Percentiles rank a stretch among this genome's conserved stretches.
phyloP scores from a whole-genome alignment of 2,329 filamentous ascomycete species.

The Lizonia empirigonia region DNA sequence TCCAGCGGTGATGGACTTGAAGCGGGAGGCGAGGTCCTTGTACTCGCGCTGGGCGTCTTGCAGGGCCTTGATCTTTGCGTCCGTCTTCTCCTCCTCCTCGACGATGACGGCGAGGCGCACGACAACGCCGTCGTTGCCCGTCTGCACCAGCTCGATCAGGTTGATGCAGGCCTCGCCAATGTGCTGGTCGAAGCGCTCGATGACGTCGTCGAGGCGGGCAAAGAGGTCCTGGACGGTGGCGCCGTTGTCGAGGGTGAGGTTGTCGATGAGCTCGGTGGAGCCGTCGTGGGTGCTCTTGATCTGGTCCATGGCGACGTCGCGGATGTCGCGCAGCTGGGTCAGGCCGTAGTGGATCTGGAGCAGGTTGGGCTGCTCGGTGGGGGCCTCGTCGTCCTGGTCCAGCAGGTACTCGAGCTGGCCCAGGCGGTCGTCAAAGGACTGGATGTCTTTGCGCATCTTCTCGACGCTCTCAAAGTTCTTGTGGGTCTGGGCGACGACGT shows the following conservation, averaged over 20 bases:
- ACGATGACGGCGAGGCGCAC: constrained; percentile 91
- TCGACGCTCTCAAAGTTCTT: constrained; percentile 94
- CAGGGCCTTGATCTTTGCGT: constrained; percentile 85
- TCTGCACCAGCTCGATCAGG: constrained; percentile 82
- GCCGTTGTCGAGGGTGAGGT: constrained; percentile 64
- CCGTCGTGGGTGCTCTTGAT: constrained; percentile 83
- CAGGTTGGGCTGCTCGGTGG: constrained; percentile 90
- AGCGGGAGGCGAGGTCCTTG: constrained; percentile 88
- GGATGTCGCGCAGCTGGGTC: constrained; percentile 88
- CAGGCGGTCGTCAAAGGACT: constrained; percentile 82
- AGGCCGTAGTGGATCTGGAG: constrained; percentile 90
- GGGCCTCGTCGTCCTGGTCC: constrained; percentile 80
- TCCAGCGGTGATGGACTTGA: constrained; percentile 93
- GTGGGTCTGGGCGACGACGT: constrained; percentile 90
- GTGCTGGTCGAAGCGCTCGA: constrained; percentile 96
- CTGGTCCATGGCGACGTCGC: constrained; percentile 96
- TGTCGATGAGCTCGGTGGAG: constrained; percentile 91
- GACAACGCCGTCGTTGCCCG: constrained; percentile 85
- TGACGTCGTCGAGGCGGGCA: constrained; percentile 78
- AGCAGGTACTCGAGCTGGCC: constrained; percentile 78
- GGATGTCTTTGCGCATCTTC: constrained; percentile 88
- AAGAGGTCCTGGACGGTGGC: constrained; percentile 91
- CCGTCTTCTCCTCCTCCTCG: constrained; percentile 94
- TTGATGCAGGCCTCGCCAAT: constrained; percentile 87
- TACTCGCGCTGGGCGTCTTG: constrained; percentile 96